Percentiles rank a stretch among this genome's conserved stretches.
These are phyloP conservation scores for Eimeria acervulina DNA, from an alignment of 169 alveolate genomes.

Conservation along the genomic window DNA sequence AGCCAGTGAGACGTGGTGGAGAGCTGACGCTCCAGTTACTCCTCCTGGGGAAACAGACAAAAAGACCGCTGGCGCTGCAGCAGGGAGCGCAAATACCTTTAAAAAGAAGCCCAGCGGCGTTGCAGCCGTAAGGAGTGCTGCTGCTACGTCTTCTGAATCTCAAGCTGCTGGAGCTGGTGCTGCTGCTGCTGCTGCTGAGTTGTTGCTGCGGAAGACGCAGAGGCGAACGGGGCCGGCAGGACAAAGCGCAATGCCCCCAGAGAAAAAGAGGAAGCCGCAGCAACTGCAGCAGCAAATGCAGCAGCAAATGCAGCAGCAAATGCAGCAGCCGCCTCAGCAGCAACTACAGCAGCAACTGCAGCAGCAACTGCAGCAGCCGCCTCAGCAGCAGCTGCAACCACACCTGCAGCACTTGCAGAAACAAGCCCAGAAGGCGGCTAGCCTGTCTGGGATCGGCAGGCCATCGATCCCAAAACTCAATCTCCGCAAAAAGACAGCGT, in stretches of 20 bases:
- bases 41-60: neutral
- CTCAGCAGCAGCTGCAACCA: neutral
- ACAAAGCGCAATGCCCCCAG: neutral
- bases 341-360: neutral
- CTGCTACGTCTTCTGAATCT: neutral
- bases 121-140: neutral
- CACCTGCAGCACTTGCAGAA: neutral
- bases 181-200: neutral
- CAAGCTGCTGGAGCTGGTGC: neutral
- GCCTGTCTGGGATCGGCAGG: neutral
- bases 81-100: neutral
- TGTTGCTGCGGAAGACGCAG: neutral
- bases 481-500: neutral
- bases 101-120: neutral
- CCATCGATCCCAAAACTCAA: neutral
- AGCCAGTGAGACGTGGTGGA: neutral
- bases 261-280: neutral
- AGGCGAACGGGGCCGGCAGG: neutral
- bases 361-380: too few relatives aligned
- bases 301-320: constrained; percentile 48
- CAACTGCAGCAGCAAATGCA: neutral
- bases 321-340: constrained; percentile 83
- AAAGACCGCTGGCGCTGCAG: neutral
- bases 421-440: neutral
- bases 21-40: neutral